Evolutionary conservation across 2,329 filamentous ascomycete genomes (phyloP).

Genomic region (Ascosphaera aggregata): DNA sequence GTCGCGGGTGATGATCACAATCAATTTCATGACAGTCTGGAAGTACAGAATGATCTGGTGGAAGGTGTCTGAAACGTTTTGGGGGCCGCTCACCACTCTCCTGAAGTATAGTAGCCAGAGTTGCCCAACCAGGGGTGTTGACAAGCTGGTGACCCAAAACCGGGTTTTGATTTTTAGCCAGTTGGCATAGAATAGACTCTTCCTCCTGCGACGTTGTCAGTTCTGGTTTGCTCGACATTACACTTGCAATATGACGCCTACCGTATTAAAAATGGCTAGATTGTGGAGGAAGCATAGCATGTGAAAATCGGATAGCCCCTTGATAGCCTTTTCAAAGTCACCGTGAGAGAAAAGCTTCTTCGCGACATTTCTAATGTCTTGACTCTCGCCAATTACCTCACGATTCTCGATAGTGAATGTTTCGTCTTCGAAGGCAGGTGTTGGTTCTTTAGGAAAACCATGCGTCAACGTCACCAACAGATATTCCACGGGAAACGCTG

Average conservation of each 20-base stretch:
- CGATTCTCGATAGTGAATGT: constrained; percentile 84
- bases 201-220: constrained; percentile 43
- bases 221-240: constrained; percentile 1
- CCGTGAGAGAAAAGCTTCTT: constrained; percentile 45
- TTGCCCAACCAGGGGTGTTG: constrained; percentile 81
- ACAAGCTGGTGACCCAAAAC: constrained; percentile 63
- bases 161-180: constrained; percentile 60
- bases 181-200: constrained; percentile 60
- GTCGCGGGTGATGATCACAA: background rate
- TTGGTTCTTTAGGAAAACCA: constrained; percentile 66
- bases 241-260: constrained; percentile 20
- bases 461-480: constrained; percentile 89
- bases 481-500: constrained; percentile 89
- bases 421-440: constrained; percentile 46
- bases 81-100: constrained; percentile 91
- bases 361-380: constrained; percentile 48
- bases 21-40: constrained; percentile 4
- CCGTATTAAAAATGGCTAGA: constrained; percentile 66
- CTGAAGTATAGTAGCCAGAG: constrained; percentile 76
- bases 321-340: constrained; percentile 36
- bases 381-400: constrained; percentile 61
- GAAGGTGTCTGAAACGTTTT: constrained; percentile 34
- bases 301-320: constrained; percentile 77
- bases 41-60: constrained; percentile 16
- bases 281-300: constrained; percentile 67